A percentile compares a stretch with the other conserved stretches of the same genome.
Evolutionary conservation across 129 eudicot species (phyloP).

Genomic region (Chrysanthemum seticuspe): DNA sequence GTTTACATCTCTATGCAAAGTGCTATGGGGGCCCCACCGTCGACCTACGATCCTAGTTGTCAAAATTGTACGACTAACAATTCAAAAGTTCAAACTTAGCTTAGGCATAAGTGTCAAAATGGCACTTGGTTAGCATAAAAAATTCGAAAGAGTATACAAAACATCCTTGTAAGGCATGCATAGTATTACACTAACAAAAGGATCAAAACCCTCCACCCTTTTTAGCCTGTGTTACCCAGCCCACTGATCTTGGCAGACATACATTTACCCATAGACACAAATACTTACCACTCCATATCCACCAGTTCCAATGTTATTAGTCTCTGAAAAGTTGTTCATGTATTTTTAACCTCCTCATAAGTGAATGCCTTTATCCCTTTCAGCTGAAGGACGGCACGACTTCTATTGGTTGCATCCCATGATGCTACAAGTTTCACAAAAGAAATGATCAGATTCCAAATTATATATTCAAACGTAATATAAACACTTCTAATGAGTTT

Average conservation of each 20-base stretch:
- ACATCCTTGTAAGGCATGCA: too few relatives aligned
- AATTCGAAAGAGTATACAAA: too few relatives aligned
- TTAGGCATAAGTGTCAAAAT: too few relatives aligned
- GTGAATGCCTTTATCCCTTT: slow-evolving; percentile 67
- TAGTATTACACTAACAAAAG: too few relatives aligned
- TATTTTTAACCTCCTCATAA: slow-evolving; percentile 60
- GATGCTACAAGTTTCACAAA: slow-evolving; percentile 42
- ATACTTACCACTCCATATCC: slow-evolving; percentile 73
- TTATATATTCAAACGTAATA: neutral
- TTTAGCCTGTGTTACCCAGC: neutral
- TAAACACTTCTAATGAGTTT: neutral
- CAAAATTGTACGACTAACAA: too few relatives aligned
- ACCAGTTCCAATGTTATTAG: slow-evolving; percentile 62
- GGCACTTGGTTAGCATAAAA: too few relatives aligned
- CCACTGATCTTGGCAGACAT: neutral
- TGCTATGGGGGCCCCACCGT: too few relatives aligned
- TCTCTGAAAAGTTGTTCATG: slow-evolving; percentile 58
- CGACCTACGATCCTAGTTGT: too few relatives aligned
- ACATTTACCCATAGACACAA: neutral
- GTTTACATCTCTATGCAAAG: too few relatives aligned
- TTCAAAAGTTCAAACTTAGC: too few relatives aligned
- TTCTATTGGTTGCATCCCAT: slow-evolving; percentile 55
- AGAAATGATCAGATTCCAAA: neutral
- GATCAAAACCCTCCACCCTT: too few relatives aligned
- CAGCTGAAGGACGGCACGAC: slow-evolving; percentile 62